Evolutionary conservation across 768 basidiomycete species (phyloP).

Genomic region (Suillus luteus): DNA sequence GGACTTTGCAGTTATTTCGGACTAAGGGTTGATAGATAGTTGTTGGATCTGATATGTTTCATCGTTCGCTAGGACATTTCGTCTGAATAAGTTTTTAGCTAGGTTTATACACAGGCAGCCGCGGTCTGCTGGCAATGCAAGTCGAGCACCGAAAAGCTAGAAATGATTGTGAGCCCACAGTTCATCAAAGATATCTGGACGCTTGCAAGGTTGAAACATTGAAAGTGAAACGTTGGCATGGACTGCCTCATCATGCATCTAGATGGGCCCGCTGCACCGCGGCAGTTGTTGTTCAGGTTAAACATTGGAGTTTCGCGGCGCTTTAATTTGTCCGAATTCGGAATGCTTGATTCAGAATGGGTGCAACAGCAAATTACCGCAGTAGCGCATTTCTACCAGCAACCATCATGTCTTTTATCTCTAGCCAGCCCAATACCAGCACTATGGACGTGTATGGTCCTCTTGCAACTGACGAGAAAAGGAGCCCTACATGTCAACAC

Average conservation of each 20-base stretch:
- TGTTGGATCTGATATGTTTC: background rate
- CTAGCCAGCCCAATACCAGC: constrained; percentile 29
- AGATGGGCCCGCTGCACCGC: too few relatives aligned
- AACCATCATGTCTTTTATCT: constrained; percentile 28
- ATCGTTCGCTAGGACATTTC: background rate
- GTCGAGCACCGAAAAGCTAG: background rate
- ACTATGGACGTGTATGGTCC: constrained; percentile 24
- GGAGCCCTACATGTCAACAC: constrained; percentile 27
- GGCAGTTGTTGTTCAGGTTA: too few relatives aligned
- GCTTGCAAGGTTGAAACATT: background rate
- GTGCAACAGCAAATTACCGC: background rate
- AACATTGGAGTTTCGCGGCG: too few relatives aligned
- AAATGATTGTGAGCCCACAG: background rate
- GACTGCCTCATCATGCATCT: background rate
- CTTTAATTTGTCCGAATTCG: background rate
- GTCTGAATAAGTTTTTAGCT: background rate
- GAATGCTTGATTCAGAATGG: background rate
- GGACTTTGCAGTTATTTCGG: constrained; percentile 17
- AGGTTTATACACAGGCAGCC: background rate
- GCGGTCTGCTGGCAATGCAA: background rate
- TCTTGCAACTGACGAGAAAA: constrained; percentile 16
- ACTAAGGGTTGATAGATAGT: background rate
- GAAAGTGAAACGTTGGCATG: background rate
- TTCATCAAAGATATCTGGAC: background rate
- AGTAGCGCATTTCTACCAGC: constrained; percentile 1